Base-by-base conservation (phyloP, 352 stramenopile genomes). In the Nothophytophthora sp. region DNA sequence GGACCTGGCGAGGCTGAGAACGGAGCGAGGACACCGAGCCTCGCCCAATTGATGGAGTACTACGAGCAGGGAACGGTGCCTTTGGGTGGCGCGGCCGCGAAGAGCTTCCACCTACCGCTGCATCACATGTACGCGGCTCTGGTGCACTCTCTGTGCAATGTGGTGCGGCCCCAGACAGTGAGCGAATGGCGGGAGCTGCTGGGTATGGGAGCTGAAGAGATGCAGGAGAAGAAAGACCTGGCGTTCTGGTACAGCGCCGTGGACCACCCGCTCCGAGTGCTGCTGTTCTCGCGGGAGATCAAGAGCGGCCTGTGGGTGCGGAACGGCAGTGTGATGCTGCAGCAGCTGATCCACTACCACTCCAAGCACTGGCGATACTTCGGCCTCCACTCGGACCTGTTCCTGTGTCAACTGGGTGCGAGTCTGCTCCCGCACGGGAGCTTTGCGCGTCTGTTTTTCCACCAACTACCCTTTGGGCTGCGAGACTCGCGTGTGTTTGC, bases 331-430 rank as follows among this genome's bases (percentile, higher is more conserved):
- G 76, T 80, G 12, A 93, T 93, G 83, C 73, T 80, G 55, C 80
- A 91, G 39, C 83, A 93, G 40, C 60, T 93, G 20, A 72, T 80
- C 18, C 83, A 93, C 46, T 93, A 91, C 41, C 76, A 87, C 58
- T 86, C 80, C 8, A 89, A 88, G 48, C 80, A 93, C 37, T 93
- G 83, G 83, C 71, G 83, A 10, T 90, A 76, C 48, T 86, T 76
- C 40, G 83, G 83, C 12, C 68, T 93, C 10, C 76, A 91, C 44
- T 80, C 70, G 2, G 83, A 93, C 48, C 32, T 91, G 33, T 93
- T 88, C 24, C 27, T 90, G 2, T 77, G 68, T 20, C 83, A 93
- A 32, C 25, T 91, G 6, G 74, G 66, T 16, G 73, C 78, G 3
- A 54, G 75, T 13, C 24, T 85, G 29, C 66, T 88, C 19, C 78